phyloP scores from a whole-genome alignment of 1,139 yeast genomes.

The Hansenula lynferdii region DNA sequence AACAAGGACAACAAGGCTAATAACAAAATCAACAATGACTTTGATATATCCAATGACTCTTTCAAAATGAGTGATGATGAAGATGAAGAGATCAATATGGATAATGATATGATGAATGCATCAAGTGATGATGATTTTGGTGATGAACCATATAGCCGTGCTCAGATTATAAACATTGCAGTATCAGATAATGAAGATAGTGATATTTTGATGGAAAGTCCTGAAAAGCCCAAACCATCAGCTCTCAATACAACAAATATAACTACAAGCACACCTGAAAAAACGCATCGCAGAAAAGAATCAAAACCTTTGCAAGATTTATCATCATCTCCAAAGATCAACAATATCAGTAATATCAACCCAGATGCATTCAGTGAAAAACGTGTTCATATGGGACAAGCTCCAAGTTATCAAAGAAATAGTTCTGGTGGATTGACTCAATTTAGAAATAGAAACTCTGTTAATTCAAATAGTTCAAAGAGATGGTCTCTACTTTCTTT shows the following conservation, averaged over 20 bases:
- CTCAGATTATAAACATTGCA: slow-evolving; percentile 16
- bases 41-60: slow-evolving; percentile 20
- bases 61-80: slow-evolving; percentile 19
- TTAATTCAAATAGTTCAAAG: slow-evolving; percentile 18
- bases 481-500: slow-evolving; percentile 24
- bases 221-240: slow-evolving; percentile 6
- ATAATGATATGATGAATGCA: background rate
- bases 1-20: slow-evolving; percentile 3
- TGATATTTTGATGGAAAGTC: slow-evolving; percentile 13
- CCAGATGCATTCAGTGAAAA: slow-evolving; percentile 14
- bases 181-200: slow-evolving; percentile 20
- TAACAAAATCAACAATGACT: too few relatives aligned
- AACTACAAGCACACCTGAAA: background rate
- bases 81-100: background rate
- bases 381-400: slow-evolving; percentile 13
- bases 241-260: background rate
- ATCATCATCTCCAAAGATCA: slow-evolving; percentile 11
- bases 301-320: slow-evolving; percentile 13
- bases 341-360: slow-evolving; percentile 4
- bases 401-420: slow-evolving; percentile 16
- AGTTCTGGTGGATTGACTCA: slow-evolving; percentile 16
- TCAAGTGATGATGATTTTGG: slow-evolving; percentile 10
- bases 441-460: slow-evolving; percentile 18
- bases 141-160: slow-evolving; percentile 14
- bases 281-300: background rate